phyloP scores from a whole-genome alignment of 2,329 filamentous ascomycete genomes.

The Elsinoe fawcettii region DNA sequence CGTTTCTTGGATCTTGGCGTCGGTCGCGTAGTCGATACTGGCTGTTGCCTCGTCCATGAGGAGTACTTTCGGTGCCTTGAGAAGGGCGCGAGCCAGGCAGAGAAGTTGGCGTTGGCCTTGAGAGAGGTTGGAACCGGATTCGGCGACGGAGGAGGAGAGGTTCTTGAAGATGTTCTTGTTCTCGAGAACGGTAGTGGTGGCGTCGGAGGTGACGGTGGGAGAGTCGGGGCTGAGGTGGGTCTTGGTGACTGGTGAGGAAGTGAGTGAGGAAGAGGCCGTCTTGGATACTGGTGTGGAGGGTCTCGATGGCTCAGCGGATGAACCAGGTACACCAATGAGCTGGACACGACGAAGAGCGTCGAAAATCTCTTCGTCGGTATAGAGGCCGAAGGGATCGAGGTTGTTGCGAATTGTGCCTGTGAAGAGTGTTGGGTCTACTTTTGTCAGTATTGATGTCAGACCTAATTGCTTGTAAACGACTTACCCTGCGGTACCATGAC shows the following conservation, averaged over 20 bases:
- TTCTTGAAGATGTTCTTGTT: conserved; percentile 96
- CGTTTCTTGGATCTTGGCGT: conserved; percentile 91
- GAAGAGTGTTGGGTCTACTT: conserved; percentile 76
- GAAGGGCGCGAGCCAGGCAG: conserved; percentile 83
- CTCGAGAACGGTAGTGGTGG: conserved; percentile 42
- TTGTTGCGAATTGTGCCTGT: conserved; percentile 87
- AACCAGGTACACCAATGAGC: conserved; percentile 57
- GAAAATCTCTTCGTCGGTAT: conserved; percentile 87
- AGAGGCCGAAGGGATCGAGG: conserved; percentile 81
- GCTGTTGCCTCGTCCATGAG: conserved; percentile 99
- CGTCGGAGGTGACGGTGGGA: conserved; percentile 26
- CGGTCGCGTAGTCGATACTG: conserved; percentile 93
- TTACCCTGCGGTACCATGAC: conserved; percentile 83
- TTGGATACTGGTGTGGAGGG: conserved; percentile 27
- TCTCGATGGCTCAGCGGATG: conserved; percentile 35
- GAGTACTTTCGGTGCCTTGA: conserved; percentile 86
- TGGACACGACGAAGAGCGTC: conserved; percentile 80
- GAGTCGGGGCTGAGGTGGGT: conserved; percentile 22
- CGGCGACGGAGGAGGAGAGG: conserved; percentile 71
- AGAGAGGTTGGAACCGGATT: conserved; percentile 89
- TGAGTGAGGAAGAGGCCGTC: conserved; percentile 21
- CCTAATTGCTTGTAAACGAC: conserved; percentile 1
- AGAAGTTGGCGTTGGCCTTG: conserved; percentile 93
- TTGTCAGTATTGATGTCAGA: conserved; percentile 18
- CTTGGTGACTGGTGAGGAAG: conserved; percentile 26